phyloP scores from a whole-genome alignment of 768 basidiomycete genomes.

The Calocera cornea region DNA sequence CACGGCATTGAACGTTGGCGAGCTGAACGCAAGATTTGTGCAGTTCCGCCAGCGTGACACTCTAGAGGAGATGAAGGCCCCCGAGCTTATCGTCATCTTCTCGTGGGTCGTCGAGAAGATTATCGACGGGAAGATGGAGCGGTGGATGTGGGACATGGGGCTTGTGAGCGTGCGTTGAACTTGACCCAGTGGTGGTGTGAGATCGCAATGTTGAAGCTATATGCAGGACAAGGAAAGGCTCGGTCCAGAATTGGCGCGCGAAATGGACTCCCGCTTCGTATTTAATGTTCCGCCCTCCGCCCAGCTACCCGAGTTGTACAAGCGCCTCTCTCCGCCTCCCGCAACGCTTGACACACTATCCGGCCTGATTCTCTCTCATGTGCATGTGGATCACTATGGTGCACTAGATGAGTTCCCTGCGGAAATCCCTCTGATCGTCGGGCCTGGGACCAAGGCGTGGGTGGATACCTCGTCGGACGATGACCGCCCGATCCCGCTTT shows the following conservation, averaged over 20 bases:
- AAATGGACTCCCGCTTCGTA: not conserved
- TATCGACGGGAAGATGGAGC: not conserved
- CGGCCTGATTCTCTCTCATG: not conserved
- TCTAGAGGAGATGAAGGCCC: not conserved
- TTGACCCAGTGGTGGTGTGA: not conserved
- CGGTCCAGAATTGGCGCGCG: not conserved
- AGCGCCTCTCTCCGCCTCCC: not conserved
- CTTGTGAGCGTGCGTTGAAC: not conserved
- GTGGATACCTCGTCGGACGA: not conserved
- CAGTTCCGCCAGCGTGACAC: not conserved
- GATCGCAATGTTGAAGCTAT: not conserved
- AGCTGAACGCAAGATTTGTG: not conserved
- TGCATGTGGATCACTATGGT: not conserved
- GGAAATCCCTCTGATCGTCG: not conserved
- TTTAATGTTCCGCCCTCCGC: not conserved
- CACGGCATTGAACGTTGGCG: not conserved
- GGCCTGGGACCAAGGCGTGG: not conserved
- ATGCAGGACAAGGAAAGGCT: not conserved
- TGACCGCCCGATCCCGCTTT: not conserved
- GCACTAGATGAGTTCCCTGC: not conserved
- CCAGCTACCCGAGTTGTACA: not conserved
- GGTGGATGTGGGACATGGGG: not conserved
- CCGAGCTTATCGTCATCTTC: not conserved
- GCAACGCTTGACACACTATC: not conserved
- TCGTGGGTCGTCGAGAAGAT: not conserved